Evolutionary conservation across 1,139 yeast genomes (phyloP).

Genomic region (Sugiyamaella sp.): DNA sequence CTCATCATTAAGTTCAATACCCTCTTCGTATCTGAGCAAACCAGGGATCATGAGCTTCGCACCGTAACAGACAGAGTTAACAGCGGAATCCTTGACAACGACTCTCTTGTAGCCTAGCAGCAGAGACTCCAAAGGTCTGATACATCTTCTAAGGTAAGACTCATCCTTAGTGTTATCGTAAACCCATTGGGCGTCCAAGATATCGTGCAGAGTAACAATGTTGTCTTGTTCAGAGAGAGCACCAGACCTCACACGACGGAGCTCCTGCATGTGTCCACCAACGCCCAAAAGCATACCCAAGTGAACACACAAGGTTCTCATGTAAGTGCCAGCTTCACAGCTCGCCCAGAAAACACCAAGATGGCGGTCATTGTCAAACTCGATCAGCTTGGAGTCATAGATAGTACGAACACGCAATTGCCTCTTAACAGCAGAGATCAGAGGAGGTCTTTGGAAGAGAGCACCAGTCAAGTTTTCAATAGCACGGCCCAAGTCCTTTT

Average conservation of each 20-base stretch:
- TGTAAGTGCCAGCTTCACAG: constrained; percentile 99
- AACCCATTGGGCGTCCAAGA: constrained; percentile 96
- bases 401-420: constrained; percentile 98
- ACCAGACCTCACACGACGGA: constrained; percentile 98
- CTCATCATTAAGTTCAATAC: constrained; percentile 96
- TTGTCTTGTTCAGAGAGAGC: constrained; percentile 89
- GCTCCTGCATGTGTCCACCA: constrained; percentile 99
- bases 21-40: constrained; percentile 94
- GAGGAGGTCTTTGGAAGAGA: constrained; percentile 97
- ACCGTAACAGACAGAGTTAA: constrained; percentile 97
- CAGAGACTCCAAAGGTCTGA: constrained; percentile 92
- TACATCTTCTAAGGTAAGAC: constrained; percentile 88
- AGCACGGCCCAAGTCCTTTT: constrained; percentile 84
- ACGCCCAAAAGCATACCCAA: constrained; percentile 97
- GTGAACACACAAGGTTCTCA: constrained; percentile 99
- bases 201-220: constrained; percentile 95
- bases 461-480: constrained; percentile 98
- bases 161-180: constrained; percentile 98
- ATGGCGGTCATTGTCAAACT: constrained; percentile 95
- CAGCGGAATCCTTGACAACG: constrained; percentile 98
- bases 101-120: constrained; percentile 94
- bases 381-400: constrained; percentile 92
- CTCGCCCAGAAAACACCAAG: constrained; percentile 99
- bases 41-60: constrained; percentile 99
- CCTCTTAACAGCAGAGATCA: constrained; percentile 98